phyloP scores from a whole-genome alignment of 306 rosid species.

The Betula pendula region DNA sequence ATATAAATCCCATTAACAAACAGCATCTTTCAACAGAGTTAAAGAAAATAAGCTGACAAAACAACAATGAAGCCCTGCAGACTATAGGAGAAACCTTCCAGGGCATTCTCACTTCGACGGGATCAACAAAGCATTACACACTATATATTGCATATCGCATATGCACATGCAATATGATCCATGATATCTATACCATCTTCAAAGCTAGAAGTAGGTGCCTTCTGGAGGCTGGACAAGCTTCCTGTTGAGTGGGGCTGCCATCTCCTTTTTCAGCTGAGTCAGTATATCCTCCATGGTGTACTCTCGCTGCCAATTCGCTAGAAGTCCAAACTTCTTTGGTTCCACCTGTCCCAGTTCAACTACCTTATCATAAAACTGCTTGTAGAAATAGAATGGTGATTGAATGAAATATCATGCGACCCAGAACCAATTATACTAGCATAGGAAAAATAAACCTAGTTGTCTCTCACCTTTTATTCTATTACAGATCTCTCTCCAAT shows the following conservation, averaged over 20 bases:
- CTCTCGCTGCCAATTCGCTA: slow-evolving; percentile 97
- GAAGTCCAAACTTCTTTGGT: slow-evolving; percentile 86
- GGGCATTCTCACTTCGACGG: slow-evolving; percentile 58
- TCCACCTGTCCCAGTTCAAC: slow-evolving; percentile 70
- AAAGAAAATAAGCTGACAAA: slow-evolving; percentile 44
- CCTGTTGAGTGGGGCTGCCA: slow-evolving; percentile 92
- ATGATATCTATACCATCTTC: slow-evolving; percentile 38
- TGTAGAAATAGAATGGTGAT: background rate
- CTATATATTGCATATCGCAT: slow-evolving; percentile 59
- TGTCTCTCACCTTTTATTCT: background rate
- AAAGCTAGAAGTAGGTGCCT: slow-evolving; percentile 91
- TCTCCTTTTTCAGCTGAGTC: slow-evolving; percentile 99
- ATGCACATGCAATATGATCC: slow-evolving; percentile 55
- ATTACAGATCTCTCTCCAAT: background rate
- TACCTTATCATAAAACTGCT: background rate
- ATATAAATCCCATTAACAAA: slow-evolving; percentile 53
- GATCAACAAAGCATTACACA: slow-evolving; percentile 73
- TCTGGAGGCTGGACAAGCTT: slow-evolving; percentile 99
- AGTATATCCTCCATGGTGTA: slow-evolving; percentile 98
- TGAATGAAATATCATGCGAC: background rate
- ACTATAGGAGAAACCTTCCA: slow-evolving; percentile 46
- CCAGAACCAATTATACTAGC: background rate
- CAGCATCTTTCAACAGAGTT: slow-evolving; percentile 61
- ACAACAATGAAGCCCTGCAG: slow-evolving; percentile 54
- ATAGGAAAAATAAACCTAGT: background rate